These are phyloP conservation scores for Penicillium dipodomyicola DNA, from an alignment of 495 filamentous ascomycete species.

Conservation along the genomic window DNA sequence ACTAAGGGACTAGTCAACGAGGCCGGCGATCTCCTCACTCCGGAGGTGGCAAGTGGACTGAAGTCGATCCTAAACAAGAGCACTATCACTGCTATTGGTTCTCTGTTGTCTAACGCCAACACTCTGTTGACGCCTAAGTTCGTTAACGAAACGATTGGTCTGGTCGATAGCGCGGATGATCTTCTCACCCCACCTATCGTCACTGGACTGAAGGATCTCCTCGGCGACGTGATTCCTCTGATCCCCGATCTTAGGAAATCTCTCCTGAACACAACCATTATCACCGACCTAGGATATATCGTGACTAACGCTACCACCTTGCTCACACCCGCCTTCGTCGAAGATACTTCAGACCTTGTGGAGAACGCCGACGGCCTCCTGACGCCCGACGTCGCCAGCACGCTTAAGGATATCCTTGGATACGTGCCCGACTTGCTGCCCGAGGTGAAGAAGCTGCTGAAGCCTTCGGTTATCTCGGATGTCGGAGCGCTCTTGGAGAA, in stretches of 20 bases:
- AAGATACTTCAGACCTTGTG: constrained; percentile 33
- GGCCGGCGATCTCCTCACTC: constrained; percentile 16
- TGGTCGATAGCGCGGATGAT: constrained; percentile 40
- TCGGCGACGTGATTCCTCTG: constrained; percentile 34
- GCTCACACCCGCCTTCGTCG: constrained; percentile 35
- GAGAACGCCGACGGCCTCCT: constrained; percentile 37
- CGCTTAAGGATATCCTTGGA: constrained; percentile 35
- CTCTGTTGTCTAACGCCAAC: constrained; percentile 41
- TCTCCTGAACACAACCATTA: constrained; percentile 37
- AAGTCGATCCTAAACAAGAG: constrained; percentile 22
- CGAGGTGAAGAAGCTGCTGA: constrained; percentile 34
- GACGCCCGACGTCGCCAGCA: constrained; percentile 31
- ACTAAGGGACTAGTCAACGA: constrained; percentile 20
- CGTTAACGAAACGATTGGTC: constrained; percentile 42
- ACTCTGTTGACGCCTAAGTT: constrained; percentile 36
- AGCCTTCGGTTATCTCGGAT: constrained; percentile 34
- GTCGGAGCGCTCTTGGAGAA: constrained; percentile 42
- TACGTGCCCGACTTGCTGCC: constrained; percentile 29
- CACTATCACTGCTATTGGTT: constrained; percentile 25
- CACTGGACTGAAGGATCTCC: constrained; percentile 30
- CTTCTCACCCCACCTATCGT: constrained; percentile 35
- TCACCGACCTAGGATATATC: constrained; percentile 35
- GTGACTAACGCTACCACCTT: constrained; percentile 38
- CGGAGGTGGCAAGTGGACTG: constrained; percentile 11
- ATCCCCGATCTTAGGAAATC: constrained; percentile 25